Evolutionary conservation across 2,329 filamentous ascomycete species (phyloP).

Genomic region (Thermomyces lanuginosus): DNA sequence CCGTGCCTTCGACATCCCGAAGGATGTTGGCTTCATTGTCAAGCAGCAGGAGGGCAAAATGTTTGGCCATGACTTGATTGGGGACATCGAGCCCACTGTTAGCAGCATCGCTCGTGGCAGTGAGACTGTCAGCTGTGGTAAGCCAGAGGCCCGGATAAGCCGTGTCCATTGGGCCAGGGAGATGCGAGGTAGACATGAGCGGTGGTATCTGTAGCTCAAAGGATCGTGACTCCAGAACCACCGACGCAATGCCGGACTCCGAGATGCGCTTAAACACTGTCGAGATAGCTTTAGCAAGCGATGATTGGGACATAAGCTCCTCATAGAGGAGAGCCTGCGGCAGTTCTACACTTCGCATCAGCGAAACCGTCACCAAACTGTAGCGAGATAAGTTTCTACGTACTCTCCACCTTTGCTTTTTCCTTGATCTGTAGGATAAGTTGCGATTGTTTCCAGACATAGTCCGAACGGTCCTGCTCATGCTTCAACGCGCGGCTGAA

Average conservation of each 20-base stretch:
- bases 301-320: conserved; percentile 44
- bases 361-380: neutral
- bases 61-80: conserved; percentile 52
- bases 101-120: conserved; percentile 46
- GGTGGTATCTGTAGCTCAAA: conserved; percentile 49
- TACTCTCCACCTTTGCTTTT: conserved; percentile 50
- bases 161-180: conserved; percentile 52
- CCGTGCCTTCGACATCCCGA: conserved; percentile 49
- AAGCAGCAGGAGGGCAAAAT: conserved; percentile 72
- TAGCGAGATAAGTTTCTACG: conserved; percentile 2
- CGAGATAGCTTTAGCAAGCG: conserved; percentile 65
- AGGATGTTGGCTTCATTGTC: conserved; percentile 70
- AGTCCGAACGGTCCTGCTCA: conserved; percentile 75
- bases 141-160: conserved; percentile 66
- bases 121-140: conserved; percentile 68
- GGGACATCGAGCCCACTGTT: conserved; percentile 41
- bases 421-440: conserved; percentile 67
- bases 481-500: conserved; percentile 85
- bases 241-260: conserved; percentile 68
- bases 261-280: conserved; percentile 70
- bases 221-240: conserved; percentile 53
- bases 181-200: conserved; percentile 51
- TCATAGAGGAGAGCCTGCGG: conserved; percentile 24
- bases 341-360: conserved; percentile 1
- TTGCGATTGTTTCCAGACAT: conserved; percentile 83